Base-by-base conservation (phyloP, 1,284 basidiomycete genomes). In the Rhodotorula sp. region DNA sequence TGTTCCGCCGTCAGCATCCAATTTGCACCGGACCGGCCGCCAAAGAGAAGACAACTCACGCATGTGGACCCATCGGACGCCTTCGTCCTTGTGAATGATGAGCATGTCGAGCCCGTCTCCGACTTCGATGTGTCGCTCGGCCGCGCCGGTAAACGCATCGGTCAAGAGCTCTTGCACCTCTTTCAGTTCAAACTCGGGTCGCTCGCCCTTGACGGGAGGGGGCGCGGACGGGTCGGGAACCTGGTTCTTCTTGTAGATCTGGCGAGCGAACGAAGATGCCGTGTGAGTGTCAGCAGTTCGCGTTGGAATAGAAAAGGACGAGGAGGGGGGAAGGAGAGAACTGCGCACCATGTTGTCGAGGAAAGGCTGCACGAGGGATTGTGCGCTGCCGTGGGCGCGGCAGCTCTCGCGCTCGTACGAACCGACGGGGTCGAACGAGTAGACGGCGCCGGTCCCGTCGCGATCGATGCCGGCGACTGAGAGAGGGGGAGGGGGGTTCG, bases 201-300 rank as follows among this genome's bases (percentile, higher is more conserved):
- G 68, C 58, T 72, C 48, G 46, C 84, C 83, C 79, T 91, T 88
- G 62, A 78, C 78, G 20, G 80, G 78, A 62, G 86, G 82, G 57
- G 67, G 61, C 8, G 56, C 26, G 8, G 54, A 65, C 15, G 71
- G 75, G 62, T 68, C 88, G 84, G 72, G 81, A 84, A 45, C 78
- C 82, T 95, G 93, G 81, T 97, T 97, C 86, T 91, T 93, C 84
- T 93, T 95, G 85, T 95, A 95, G 79, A 96, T 92, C 93, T 96
- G 69, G 26, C 51, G 44, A 33, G 1, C 3, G 24, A 29, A 18
- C 22, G 45, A 53, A 17, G 24, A n/a, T 8, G n/a, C 30, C 6
- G 56, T 20, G 6, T 24, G 10, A 48, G 22, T 22, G 24, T 4
- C 57, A 80, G 82, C 78, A 77, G 78, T 80, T 85, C 84, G 83